These are phyloP conservation scores for Quillaja saponaria DNA, from an alignment of 306 rosid species.

Conservation along the genomic window DNA sequence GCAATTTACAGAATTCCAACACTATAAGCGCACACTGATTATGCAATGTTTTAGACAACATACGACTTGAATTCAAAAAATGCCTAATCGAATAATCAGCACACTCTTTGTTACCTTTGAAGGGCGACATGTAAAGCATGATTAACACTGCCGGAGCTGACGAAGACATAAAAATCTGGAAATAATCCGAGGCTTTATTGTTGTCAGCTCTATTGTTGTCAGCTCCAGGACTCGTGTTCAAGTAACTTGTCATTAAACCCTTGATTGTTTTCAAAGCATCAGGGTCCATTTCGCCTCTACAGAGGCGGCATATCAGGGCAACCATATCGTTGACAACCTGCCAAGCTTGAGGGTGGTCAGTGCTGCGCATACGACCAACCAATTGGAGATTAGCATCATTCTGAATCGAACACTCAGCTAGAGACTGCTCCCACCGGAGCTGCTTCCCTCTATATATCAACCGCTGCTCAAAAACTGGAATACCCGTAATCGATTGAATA, in stretches of 20 bases:
- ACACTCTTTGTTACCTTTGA: conserved; percentile 30
- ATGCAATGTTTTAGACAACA: conserved; percentile 33
- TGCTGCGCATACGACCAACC: conserved; percentile 61
- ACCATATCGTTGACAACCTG: conserved; percentile 43
- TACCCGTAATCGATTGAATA: conserved; percentile 38
- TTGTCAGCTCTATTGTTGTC: no score
- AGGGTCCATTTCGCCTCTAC: conserved; percentile 42
- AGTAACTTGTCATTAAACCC: conserved; percentile 31
- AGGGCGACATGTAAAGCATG: conserved; percentile 55
- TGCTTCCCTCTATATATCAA: conserved; percentile 60
- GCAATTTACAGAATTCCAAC: conserved; percentile 68
- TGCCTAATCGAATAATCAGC: conserved; percentile 49
- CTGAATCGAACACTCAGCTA: conserved; percentile 57
- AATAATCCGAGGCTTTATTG: conserved; percentile 44
- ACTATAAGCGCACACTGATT: conserved; percentile 40
- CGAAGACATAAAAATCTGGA: conserved; percentile 55
- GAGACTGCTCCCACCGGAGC: conserved; percentile 56
- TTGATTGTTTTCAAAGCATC: conserved; percentile 40
- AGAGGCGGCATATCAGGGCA: conserved; percentile 43
- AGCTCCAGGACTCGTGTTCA: no score
- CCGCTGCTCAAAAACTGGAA: conserved; percentile 59
- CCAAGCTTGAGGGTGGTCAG: conserved; percentile 50
- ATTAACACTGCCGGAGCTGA: conserved; percentile 52
- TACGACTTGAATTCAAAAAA: conserved; percentile 39
- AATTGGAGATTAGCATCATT: conserved; percentile 64